phyloP scores from a whole-genome alignment of 2,329 filamentous ascomycete species.

The Exophiala bonariae region DNA sequence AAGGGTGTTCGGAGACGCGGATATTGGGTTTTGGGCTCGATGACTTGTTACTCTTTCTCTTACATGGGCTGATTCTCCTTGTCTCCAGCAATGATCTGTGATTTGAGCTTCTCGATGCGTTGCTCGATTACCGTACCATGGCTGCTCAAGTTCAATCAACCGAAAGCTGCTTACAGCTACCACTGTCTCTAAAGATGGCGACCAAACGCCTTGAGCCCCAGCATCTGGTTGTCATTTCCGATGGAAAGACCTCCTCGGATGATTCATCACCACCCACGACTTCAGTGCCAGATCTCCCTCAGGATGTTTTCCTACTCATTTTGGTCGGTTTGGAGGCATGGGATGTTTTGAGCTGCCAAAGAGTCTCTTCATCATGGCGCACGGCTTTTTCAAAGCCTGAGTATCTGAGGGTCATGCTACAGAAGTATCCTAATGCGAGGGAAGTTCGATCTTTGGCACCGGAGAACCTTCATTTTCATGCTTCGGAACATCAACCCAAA shows the following conservation, averaged over 20 bases:
- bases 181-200: too few species aligned
- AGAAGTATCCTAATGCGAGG: constrained; percentile 52
- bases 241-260: background rate
- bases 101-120: constrained; percentile 34
- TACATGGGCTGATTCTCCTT: constrained; percentile 2
- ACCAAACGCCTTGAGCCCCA: too few species aligned
- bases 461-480: constrained; percentile 10
- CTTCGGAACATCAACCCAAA: background rate
- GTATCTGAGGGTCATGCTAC: constrained; percentile 50
- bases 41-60: background rate
- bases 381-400: constrained; percentile 51
- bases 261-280: background rate
- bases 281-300: constrained; percentile 45
- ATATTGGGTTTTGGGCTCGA: background rate
- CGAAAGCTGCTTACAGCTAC: too few species aligned
- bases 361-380: constrained; percentile 52
- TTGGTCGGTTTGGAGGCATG: constrained; percentile 49
- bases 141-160: too few species aligned
- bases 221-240: background rate
- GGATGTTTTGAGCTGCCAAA: constrained; percentile 54
- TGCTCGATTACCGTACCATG: constrained; percentile 25
- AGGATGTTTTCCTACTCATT: constrained; percentile 60
- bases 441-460: constrained; percentile 46
- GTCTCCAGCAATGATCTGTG: constrained; percentile 11
- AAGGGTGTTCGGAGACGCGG: background rate